Evolutionary conservation across 495 filamentous ascomycete species (phyloP).

Genomic region (Venustampulla echinocandica): DNA sequence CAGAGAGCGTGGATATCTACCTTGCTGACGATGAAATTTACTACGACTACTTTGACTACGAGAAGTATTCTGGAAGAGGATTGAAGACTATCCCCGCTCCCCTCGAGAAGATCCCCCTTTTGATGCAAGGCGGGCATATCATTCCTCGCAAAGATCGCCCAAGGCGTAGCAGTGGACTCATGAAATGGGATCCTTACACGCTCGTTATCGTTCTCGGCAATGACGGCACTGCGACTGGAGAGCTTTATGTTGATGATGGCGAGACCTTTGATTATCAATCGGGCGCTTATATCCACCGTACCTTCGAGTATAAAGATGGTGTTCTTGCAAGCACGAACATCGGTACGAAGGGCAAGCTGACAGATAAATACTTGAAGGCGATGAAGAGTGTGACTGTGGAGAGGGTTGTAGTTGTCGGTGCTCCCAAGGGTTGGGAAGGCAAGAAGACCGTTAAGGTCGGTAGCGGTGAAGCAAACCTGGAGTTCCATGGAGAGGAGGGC

Average conservation of each 20-base stretch:
- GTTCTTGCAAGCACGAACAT: conserved; percentile 48
- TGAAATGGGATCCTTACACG: conserved; percentile 93
- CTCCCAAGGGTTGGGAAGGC: conserved; percentile 59
- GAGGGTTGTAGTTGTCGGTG: conserved; percentile 72
- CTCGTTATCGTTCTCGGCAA: conserved; percentile 70
- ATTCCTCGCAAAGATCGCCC: conserved; percentile 84
- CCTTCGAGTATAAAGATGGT: conserved; percentile 52
- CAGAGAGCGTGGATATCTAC: conserved; percentile 68
- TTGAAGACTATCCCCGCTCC: conserved; percentile 66
- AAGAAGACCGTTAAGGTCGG: conserved; percentile 60
- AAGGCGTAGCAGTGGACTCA: conserved; percentile 72
- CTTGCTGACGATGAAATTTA: conserved; percentile 80
- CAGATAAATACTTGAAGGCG: conserved; percentile 61
- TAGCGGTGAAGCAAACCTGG: conserved; percentile 48
- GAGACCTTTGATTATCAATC: conserved; percentile 81
- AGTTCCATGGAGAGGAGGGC: conserved; percentile 48
- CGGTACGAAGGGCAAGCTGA: conserved; percentile 48
- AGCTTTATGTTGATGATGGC: conserved; percentile 87
- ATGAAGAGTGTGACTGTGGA: conserved; percentile 74
- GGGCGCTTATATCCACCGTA: conserved; percentile 79
- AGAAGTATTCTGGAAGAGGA: conserved; percentile 58
- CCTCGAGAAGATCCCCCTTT: conserved; percentile 72
- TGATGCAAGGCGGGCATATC: conserved; percentile 90
- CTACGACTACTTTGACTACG: conserved; percentile 89
- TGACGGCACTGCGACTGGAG: conserved; percentile 65